A percentile compares a stretch with the other conserved stretches of the same genome.
Conservation (phyloP, 2,329 filamentous ascomycete species). For the Trichoderma citrinoviride region DNA sequence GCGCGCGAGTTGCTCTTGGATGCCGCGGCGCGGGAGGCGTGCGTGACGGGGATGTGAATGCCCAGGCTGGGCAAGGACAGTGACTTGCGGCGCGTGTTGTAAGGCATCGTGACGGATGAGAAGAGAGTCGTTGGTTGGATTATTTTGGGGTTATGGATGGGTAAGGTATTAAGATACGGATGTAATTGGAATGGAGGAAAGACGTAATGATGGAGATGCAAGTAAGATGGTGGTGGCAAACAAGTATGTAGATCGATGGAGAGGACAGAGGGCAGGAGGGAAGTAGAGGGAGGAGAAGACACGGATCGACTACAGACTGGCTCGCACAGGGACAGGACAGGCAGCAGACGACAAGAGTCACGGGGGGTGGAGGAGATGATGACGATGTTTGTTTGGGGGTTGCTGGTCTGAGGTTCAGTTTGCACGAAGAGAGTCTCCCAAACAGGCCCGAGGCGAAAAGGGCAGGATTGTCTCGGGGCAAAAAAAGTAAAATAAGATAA, state of each 20-base stretch:
- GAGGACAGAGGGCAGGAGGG: neutral
- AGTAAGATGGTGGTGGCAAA: conserved; percentile 13
- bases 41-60: conserved; percentile 75
- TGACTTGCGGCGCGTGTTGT: conserved; percentile 96
- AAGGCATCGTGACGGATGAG: conserved; percentile 62
- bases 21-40: conserved; percentile 58
- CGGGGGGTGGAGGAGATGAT: neutral
- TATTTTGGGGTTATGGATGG: neutral
- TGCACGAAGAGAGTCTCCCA: conserved; percentile 14
- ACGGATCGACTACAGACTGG: conserved; percentile 18
- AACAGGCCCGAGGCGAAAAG: conserved; percentile 18
- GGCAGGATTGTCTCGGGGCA: conserved; percentile 25
- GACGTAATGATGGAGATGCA: neutral
- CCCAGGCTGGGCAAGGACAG: conserved; percentile 89
- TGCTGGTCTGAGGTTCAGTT: neutral
- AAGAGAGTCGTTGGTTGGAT: neutral
- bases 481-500: no score
- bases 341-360: neutral
- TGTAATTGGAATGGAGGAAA: conserved; percentile 11
- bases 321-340: conserved; percentile 17
- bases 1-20: conserved; percentile 37
- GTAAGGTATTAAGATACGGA: conserved; percentile 2
- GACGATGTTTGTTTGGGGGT: conserved; percentile 15
- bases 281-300: neutral
- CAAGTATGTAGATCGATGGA: neutral